Evolutionary conservation across 305 asterid genomes (phyloP), one percentile per base, ranked within the genome.

Genomic region (Euphrasia arctica): DNA sequence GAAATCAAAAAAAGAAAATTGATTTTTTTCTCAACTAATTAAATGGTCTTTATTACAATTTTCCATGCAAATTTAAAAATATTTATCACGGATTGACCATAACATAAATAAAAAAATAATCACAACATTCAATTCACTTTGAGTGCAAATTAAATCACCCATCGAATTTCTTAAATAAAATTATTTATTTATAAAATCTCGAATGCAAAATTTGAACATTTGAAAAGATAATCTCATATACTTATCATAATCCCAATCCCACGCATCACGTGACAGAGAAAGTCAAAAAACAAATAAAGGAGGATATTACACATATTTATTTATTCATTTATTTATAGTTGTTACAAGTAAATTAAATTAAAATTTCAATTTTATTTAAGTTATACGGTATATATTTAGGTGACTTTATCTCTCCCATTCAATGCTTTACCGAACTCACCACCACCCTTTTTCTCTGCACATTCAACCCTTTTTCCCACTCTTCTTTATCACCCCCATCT

Each of bases 401-500:
- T 69, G 31, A 62, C 63, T 70, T 64, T 64, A 68, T 62, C 74
- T 66, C 79, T 76, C 73, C 47, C 72, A 81, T 81, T 81, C 74
- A 81, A 81, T 81, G 83, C 86, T 81, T 75, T 75, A 75, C 86
- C 86, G 66, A 80, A 75, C 83, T 70, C 93, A 74, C 78, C 82
- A 85, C 85, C 78, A 80, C 75, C 77, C 81, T 70, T 75, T 75
- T 84, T 72, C 77, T 77, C 78, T 66, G 49, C 83, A 75, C 89
- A 71, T 74, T 82, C 80, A 67, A 70, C 80, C 71, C 83, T 59
- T 79, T 72, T 72, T 57, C 84, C 74, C 70, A 61, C 66, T 54
- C 71, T 58, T 62, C 84, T 55, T 75, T 52, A 63, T 73, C 86
- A 36, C 65, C 82, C n/a, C 69, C 70, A 59, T 70, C 70, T 72